These are phyloP conservation scores for Coniochaeta hoffmannii DNA, from an alignment of 2,329 filamentous ascomycete species.

Conservation along the genomic window DNA sequence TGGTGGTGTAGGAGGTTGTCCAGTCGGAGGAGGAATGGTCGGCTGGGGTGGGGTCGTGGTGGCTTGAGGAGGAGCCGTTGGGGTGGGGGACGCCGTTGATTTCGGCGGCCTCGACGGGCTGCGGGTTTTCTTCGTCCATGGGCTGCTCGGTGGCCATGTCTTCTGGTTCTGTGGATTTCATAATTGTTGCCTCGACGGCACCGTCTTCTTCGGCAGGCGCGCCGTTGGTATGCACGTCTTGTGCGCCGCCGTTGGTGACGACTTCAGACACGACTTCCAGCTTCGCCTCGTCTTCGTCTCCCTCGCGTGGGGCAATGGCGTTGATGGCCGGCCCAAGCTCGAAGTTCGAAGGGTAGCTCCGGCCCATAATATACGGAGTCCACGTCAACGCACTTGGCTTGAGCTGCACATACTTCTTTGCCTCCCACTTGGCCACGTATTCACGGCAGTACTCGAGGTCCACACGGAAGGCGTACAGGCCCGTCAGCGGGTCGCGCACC, in stretches of 20 bases:
- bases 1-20: conserved; percentile 41
- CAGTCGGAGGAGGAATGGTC: conserved; percentile 28
- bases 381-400: conserved; percentile 77
- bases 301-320: conserved; percentile 76
- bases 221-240: conserved; percentile 4
- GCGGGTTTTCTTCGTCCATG: conserved; percentile 10
- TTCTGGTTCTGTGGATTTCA: conserved; percentile 31
- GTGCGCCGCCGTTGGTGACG: conserved; percentile 23
- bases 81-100: conserved; percentile 15
- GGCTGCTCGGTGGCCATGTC: conserved; percentile 19
- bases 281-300: conserved; percentile 50
- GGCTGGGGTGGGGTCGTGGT: conserved; percentile 4
- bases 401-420: conserved; percentile 79
- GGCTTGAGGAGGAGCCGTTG: neutral
- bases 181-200: conserved; percentile 11
- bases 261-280: conserved; percentile 12
- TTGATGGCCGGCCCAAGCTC: conserved; percentile 76
- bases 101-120: conserved; percentile 13
- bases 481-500: conserved; percentile 81
- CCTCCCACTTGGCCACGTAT: conserved; percentile 83
- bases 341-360: conserved; percentile 73
- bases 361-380: conserved; percentile 96
- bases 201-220: neutral
- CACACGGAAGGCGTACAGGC: conserved; percentile 80
- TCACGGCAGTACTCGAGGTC: conserved; percentile 80